Evolutionary conservation across 768 basidiomycete species (phyloP).

Genomic region (Pisolithus marmoratus): DNA sequence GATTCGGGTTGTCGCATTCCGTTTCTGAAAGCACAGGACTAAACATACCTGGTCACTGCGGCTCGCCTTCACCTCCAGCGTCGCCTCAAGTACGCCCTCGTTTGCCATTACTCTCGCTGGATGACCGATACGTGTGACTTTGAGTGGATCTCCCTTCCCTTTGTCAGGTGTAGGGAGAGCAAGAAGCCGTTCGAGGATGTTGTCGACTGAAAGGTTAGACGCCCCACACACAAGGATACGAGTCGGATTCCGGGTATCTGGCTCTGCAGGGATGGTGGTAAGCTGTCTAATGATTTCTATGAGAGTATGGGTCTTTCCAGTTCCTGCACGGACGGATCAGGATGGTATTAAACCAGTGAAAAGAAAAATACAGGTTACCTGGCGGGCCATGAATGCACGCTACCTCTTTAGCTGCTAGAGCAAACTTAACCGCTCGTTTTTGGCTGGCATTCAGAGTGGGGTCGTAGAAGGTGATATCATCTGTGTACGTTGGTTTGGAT

Average conservation of each 20-base stretch:
- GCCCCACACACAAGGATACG: conserved; percentile 88
- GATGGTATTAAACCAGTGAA: background rate
- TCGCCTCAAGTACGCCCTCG: conserved; percentile 59
- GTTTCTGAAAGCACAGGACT: background rate
- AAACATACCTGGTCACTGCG: conserved; percentile 59
- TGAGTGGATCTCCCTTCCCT: conserved; percentile 38
- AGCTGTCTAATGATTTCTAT: conserved; percentile 91
- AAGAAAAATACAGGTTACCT: conserved; percentile 37
- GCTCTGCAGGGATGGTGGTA: conserved; percentile 36
- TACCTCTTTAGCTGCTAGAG: conserved; percentile 73
- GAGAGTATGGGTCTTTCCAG: conserved; percentile 94
- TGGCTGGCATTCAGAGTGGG: conserved; percentile 76
- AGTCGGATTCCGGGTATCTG: conserved; percentile 41
- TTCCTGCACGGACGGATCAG: conserved; percentile 39
- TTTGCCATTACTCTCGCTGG: conserved; percentile 86
- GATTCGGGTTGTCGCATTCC: conserved; percentile 8
- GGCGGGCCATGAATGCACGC: conserved; percentile 98
- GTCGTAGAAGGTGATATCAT: conserved; percentile 64
- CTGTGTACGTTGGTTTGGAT: conserved; percentile 32
- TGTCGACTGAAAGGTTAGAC: conserved; percentile 93
- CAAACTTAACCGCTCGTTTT: conserved; percentile 75
- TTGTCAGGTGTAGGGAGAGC: conserved; percentile 49
- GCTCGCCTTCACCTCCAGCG: conserved; percentile 66
- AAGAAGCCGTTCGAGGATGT: conserved; percentile 83
- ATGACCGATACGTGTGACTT: conserved; percentile 87